These are phyloP conservation scores for Eimeria brunetti DNA, from an alignment of 169 alveolate species.

Conservation along the genomic window DNA sequence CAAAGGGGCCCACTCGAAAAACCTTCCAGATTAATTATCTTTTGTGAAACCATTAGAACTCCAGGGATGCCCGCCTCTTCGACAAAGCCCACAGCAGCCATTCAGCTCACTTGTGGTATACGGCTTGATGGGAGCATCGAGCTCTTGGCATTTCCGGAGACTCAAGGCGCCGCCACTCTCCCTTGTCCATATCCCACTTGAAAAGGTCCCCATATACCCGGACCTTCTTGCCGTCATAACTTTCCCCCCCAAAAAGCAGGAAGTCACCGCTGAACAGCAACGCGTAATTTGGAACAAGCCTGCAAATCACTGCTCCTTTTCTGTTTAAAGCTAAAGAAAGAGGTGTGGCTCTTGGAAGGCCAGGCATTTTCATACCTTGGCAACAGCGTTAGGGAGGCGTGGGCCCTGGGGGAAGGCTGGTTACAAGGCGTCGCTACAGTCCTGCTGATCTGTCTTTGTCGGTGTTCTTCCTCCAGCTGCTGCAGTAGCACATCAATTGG, in stretches of 20 bases:
- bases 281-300: background rate
- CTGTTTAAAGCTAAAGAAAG: background rate
- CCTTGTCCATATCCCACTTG: slow-evolving; percentile 88
- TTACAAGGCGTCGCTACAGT: slow-evolving; percentile 78
- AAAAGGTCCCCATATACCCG: slow-evolving; percentile 90
- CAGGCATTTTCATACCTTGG: slow-evolving; percentile 74
- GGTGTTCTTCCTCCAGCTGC: slow-evolving; percentile 43
- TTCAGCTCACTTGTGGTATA: slow-evolving; percentile 85
- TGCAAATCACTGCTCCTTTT: background rate
- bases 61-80: background rate
- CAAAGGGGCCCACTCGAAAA: background rate
- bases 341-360: background rate
- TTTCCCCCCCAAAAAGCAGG: slow-evolving; percentile 94
- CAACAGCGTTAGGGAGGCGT: slow-evolving; percentile 85
- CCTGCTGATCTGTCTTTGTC: slow-evolving; percentile 62
- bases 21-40: background rate
- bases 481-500: slow-evolving; percentile 26
- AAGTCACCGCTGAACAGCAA: slow-evolving; percentile 84
- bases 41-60: background rate
- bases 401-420: slow-evolving; percentile 88
- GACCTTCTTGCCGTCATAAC: slow-evolving; percentile 90
- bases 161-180: slow-evolving; percentile 90
- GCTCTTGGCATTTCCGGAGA: slow-evolving; percentile 90
- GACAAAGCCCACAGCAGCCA: background rate
- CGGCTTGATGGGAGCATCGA: slow-evolving; percentile 94